These are phyloP conservation scores for Cystoderma amianthinum DNA, from an alignment of 768 basidiomycete genomes.

Conservation along the genomic window DNA sequence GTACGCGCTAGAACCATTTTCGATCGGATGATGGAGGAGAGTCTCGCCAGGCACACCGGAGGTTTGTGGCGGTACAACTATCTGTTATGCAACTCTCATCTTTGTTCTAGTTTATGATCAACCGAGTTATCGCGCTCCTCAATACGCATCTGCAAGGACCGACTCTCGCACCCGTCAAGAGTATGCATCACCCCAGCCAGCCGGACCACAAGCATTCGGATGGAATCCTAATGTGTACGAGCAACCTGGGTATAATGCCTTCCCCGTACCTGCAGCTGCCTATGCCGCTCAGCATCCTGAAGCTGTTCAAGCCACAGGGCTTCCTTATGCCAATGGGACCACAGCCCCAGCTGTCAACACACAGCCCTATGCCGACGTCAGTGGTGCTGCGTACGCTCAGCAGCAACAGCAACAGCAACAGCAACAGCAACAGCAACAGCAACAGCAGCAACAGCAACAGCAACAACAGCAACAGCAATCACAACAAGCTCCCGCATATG, in stretches of 20 bases:
- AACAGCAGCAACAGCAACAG: constrained; percentile 10
- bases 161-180: constrained; percentile 18
- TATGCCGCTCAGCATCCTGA: too few relatives aligned
- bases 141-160: constrained; percentile 7
- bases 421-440: constrained; percentile 4
- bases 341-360: background rate
- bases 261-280: constrained; percentile 9
- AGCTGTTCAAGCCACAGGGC: too few relatives aligned
- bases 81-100: background rate
- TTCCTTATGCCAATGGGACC: background rate
- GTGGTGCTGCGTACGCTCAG: constrained; percentile 26
- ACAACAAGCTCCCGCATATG: constrained; percentile 7
- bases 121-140: constrained; percentile 16
- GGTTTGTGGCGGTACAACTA: constrained; percentile 29
- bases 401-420: constrained; percentile 10
- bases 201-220: constrained; percentile 42
- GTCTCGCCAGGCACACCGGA: constrained; percentile 65
- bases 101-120: constrained; percentile 47
- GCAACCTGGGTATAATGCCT: constrained; percentile 29
- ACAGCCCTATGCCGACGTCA: constrained; percentile 3
- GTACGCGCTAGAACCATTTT: constrained; percentile 84
- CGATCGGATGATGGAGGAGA: constrained; percentile 91
- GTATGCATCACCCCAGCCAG: too few relatives aligned
- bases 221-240: constrained; percentile 45
- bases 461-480: constrained; percentile 6